These are phyloP conservation scores for Nannochloropsis gaditana DNA, from an alignment of 108 stramenopile species.

Conservation along the genomic window DNA sequence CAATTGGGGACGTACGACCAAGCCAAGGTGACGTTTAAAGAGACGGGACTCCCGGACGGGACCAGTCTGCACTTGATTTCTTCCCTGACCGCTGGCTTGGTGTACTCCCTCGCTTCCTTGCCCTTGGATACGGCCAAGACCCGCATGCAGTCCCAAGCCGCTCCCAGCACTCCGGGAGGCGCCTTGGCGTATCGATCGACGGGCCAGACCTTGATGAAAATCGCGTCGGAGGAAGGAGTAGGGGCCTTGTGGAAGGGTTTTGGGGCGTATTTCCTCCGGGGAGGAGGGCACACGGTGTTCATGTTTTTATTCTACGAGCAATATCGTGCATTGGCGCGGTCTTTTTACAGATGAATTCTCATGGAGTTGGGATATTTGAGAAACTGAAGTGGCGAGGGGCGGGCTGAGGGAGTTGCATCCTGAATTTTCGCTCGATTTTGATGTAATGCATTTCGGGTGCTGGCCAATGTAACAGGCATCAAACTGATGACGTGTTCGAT, in stretches of 20 bases:
- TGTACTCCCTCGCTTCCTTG: constrained; percentile 48
- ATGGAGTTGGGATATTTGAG: too few relatives aligned
- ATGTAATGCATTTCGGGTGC: too few relatives aligned
- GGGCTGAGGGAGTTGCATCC: too few relatives aligned
- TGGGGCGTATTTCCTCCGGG: constrained; percentile 47
- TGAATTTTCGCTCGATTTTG: too few relatives aligned
- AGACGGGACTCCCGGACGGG: constrained; percentile 32
- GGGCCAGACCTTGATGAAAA: constrained; percentile 38
- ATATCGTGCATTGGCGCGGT: constrained; percentile 29
- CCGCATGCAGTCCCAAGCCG: constrained; percentile 40
- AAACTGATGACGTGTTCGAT: too few relatives aligned
- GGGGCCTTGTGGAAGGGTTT: constrained; percentile 50
- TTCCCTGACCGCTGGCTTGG: constrained; percentile 47
- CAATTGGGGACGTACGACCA: constrained; percentile 55
- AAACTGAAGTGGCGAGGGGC: too few relatives aligned
- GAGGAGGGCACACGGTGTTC: constrained; percentile 50
- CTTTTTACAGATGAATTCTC: constrained; percentile 25
- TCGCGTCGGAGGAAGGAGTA: constrained; percentile 42
- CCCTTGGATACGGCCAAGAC: constrained; percentile 55
- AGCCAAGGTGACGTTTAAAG: constrained; percentile 42
- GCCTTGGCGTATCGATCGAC: constrained; percentile 40
- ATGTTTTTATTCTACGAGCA: constrained; percentile 54
- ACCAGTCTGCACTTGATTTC: constrained; percentile 39
- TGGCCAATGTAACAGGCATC: too few relatives aligned
- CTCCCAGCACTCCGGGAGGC: constrained; percentile 13